Percentiles rank a stretch among this genome's conserved stretches.
Conservation (phyloP, 495 filamentous ascomycete genomes). For the Melanomma pulvis-pyrius region DNA sequence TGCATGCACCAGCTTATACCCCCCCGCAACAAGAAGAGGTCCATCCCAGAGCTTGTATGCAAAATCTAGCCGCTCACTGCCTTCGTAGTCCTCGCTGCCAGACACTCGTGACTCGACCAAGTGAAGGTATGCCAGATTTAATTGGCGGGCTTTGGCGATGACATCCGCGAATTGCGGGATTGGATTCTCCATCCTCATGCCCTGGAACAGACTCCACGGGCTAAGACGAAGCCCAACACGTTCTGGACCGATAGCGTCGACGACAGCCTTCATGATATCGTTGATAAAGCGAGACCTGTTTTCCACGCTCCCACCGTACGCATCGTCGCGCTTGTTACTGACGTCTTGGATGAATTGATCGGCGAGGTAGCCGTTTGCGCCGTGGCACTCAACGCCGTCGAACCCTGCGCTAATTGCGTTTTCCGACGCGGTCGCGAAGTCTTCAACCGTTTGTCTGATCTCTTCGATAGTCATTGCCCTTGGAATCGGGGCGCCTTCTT, state of each 20-base stretch:
- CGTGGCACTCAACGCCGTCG: conserved; percentile 74
- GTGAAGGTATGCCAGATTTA: conserved; percentile 67
- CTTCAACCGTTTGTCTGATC: conserved; percentile 10
- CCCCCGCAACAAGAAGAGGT: conserved; percentile 64
- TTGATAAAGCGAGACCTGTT: conserved; percentile 65
- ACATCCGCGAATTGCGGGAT: conserved; percentile 63
- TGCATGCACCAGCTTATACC: conserved; percentile 53
- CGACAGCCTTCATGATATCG: conserved; percentile 64
- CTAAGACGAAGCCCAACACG: conserved; percentile 63
- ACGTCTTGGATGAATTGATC: conserved; percentile 71
- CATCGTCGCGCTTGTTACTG: conserved; percentile 65
- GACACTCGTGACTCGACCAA: conserved; percentile 58
- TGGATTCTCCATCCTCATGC: conserved; percentile 59
- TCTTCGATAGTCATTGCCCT: conserved; percentile 19
- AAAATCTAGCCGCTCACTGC: conserved; percentile 56
- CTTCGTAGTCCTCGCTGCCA: conserved; percentile 50
- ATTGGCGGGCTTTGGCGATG: conserved; percentile 51
- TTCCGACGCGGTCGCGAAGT: conserved; percentile 1
- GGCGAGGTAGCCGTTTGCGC: conserved; percentile 71
- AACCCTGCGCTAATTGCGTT: conserved; percentile 59
- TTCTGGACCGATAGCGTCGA: conserved; percentile 63
- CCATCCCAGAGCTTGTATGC: conserved; percentile 54
- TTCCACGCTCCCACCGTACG: conserved; percentile 69
- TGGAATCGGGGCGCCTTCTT: background rate
- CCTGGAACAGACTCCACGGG: conserved; percentile 67